A percentile compares a stretch with the other conserved stretches of the same genome.
These are phyloP conservation scores for Candida peoriensis DNA, from an alignment of 805 yeast genomes.

Conservation along the genomic window DNA sequence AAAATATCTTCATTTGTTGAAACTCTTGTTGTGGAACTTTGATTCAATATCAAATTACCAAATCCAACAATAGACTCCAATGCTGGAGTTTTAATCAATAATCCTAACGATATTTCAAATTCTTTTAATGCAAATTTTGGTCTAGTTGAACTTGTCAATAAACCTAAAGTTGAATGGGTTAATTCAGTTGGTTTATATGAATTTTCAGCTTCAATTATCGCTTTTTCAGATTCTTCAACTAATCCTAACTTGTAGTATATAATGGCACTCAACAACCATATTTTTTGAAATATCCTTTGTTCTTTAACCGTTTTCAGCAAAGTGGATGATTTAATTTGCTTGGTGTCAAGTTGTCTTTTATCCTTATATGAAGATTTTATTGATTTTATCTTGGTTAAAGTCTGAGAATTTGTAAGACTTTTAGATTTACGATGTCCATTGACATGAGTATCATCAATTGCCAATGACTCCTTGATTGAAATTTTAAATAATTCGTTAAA, in stretches of 20 bases:
- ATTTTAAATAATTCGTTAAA: constrained; percentile 43
- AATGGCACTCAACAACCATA: constrained; percentile 74
- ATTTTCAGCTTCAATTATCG: constrained; percentile 66
- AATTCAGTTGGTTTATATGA: constrained; percentile 39
- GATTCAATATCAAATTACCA: constrained; percentile 13
- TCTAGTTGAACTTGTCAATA: constrained; percentile 30
- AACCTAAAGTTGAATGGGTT: constrained; percentile 41
- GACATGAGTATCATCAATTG: not conserved
- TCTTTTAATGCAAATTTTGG: constrained; percentile 50
- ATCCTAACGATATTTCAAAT: constrained; percentile 45
- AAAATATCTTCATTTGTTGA: constrained; percentile 26
- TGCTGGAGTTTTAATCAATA: constrained; percentile 6
- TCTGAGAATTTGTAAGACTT: constrained; percentile 13
- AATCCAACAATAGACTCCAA: constrained; percentile 18
- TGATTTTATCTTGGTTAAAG: constrained; percentile 17
- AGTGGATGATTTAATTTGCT: constrained; percentile 1
- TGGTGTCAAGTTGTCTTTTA: not conserved
- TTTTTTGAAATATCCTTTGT: constrained; percentile 41
- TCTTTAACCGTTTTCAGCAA: constrained; percentile 25
- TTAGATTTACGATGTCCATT: constrained; percentile 12
- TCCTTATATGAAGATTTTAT: constrained; percentile 8
- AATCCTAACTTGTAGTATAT: constrained; percentile 55
- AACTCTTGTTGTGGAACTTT: not conserved
- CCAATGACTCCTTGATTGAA: not conserved
- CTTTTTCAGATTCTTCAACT: constrained; percentile 58